These are phyloP conservation scores for Cutaneotrichosporon sp. DNA, from an alignment of 1,284 basidiomycete genomes.

Conservation along the genomic window DNA sequence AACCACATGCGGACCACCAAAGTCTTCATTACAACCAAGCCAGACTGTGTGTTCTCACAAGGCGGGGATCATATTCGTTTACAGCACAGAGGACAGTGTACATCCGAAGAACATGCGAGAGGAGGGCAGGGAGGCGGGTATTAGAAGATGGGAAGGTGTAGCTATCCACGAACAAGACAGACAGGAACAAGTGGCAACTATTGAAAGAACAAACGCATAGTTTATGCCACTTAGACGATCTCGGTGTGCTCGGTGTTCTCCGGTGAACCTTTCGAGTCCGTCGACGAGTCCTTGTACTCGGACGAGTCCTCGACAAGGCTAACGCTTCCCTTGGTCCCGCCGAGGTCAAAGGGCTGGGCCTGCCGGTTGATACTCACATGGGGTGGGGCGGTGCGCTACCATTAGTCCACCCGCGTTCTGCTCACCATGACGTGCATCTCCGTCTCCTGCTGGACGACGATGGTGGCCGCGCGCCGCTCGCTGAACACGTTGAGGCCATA, in stretches of 20 bases:
- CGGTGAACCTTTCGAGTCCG: background rate
- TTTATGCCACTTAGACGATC: background rate
- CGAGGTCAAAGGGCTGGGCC: background rate
- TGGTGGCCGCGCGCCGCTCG: background rate
- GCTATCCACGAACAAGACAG: too few species aligned
- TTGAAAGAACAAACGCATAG: background rate
- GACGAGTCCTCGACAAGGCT: background rate
- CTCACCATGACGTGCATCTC: conserved; percentile 4
- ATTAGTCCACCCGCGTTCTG: background rate
- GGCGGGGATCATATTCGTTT: too few species aligned
- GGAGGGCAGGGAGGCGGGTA: too few species aligned
- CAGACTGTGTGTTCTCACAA: too few species aligned
- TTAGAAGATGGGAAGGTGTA: too few species aligned
- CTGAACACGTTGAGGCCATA: background rate
- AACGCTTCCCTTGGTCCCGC: background rate
- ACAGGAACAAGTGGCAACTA: background rate
- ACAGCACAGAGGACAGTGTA: too few species aligned
- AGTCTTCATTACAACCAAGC: too few species aligned
- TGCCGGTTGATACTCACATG: background rate
- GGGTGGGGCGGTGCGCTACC: background rate
- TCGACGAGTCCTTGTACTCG: background rate
- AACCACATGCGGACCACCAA: too few species aligned
- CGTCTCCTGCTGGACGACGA: background rate
- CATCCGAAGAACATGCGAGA: too few species aligned
- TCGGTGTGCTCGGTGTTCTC: background rate